These are phyloP conservation scores for Auricularia auricula-judae DNA, from an alignment of 768 basidiomycete species.

Conservation along the genomic window DNA sequence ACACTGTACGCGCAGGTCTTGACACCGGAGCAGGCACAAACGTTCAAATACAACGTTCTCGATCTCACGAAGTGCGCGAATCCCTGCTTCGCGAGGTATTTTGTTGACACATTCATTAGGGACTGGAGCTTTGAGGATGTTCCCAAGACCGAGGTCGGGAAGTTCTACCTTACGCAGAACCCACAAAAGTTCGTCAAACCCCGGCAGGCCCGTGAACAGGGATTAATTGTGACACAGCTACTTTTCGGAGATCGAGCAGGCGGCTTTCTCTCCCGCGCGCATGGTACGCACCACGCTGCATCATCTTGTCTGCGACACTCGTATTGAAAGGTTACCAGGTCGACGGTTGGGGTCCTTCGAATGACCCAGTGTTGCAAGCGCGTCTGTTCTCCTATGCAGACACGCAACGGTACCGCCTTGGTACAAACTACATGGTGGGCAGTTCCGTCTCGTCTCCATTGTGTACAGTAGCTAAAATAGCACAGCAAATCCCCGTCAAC, in stretches of 20 bases:
- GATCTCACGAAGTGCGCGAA: constrained; percentile 70
- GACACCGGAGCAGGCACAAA: constrained; percentile 85
- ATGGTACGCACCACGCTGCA: constrained; percentile 49
- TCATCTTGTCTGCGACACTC: background rate
- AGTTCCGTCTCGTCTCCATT: background rate
- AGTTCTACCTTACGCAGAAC: constrained; percentile 28
- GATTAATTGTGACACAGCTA: constrained; percentile 12
- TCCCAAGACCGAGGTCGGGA: constrained; percentile 24
- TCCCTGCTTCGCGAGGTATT: constrained; percentile 29
- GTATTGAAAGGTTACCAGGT: background rate
- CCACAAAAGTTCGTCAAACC: constrained; percentile 15
- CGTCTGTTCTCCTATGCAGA: constrained; percentile 93
- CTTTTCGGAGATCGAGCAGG: constrained; percentile 34
- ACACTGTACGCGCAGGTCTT: constrained; percentile 75
- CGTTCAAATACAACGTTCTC: constrained; percentile 80
- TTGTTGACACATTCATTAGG: constrained; percentile 28
- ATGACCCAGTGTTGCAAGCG: constrained; percentile 88
- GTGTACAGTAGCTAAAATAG: background rate
- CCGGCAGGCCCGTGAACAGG: background rate
- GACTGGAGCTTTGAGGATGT: constrained; percentile 28
- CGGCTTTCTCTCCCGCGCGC: constrained; percentile 84
- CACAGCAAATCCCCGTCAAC: constrained; percentile 17
- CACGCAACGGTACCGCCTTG: constrained; percentile 78
- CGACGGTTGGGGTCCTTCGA: constrained; percentile 55
- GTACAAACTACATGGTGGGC: constrained; percentile 48